phyloP scores from a whole-genome alignment of 176 grass and related monocot species.

The Avena insularis region DNA sequence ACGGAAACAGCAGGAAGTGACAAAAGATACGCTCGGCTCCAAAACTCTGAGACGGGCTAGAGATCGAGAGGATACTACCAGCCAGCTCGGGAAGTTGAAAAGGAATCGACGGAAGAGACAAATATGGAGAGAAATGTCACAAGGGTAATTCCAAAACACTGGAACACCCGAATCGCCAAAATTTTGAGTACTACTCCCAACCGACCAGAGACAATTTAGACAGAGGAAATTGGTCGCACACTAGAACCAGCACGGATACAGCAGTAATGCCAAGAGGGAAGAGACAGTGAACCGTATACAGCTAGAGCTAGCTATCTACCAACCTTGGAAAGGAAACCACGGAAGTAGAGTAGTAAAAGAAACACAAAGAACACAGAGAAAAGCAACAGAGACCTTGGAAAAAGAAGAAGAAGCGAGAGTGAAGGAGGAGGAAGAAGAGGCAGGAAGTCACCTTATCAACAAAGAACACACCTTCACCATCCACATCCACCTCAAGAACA shows the following conservation, averaged over 20 bases:
- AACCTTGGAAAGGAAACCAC: conserved; percentile 32
- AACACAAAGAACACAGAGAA: background rate
- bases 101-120: conserved; percentile 33
- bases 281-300: conserved; percentile 21
- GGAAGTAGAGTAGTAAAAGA: background rate
- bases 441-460: conserved; percentile 58
- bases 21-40: conserved; percentile 23
- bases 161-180: background rate
- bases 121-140: conserved; percentile 31
- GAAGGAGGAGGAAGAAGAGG: conserved; percentile 12
- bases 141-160: conserved; percentile 27
- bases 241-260: conserved; percentile 35
- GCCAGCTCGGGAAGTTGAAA: background rate
- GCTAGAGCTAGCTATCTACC: background rate
- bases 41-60: background rate
- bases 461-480: conserved; percentile 84
- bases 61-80: conserved; percentile 38
- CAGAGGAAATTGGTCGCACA: conserved; percentile 19
- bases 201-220: background rate
- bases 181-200: conserved; percentile 8
- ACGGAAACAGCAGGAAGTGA: conserved; percentile 42
- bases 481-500: conserved; percentile 87
- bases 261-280: background rate
- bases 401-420: conserved; percentile 1
- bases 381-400: conserved; percentile 23